Evolutionary conservation across 139 green algal species (phyloP), one percentile per base, ranked within the genome.

Genomic region (Asterochloris erici): DNA sequence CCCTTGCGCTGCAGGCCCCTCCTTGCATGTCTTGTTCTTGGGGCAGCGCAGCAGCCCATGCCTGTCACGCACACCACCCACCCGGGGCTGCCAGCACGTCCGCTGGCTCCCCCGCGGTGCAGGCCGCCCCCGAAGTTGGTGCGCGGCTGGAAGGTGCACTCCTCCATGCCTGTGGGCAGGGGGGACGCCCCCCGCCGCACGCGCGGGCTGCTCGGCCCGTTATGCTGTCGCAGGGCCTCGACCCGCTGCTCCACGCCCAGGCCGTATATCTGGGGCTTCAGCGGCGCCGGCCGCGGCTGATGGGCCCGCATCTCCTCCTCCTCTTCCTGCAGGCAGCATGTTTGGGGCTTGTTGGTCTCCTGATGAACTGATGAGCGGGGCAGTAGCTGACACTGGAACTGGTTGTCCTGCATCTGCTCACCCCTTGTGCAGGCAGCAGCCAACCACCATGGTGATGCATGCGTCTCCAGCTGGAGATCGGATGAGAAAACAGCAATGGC

Each of bases 141-240:
- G n/a, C 74, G 81, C 11, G 83, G 83, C 29, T 78, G 64, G 78
- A 86, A 86, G 28, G 77, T 86, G 69, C 83, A 86, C 82, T 85
- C 82, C 23, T 63, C 66, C 47, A 85, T 21, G n/a, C 64, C 61
- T 66, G 68, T 60, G 79, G 54, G 16, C 38, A 77, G 26, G 28
- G 21, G 23, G 29, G n/a, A 68, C 27, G 23, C 38, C 64, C 27
- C n/a, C 15, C 24, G 75, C 12, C 63, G 24, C 38, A 6, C 38
- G 38, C 38, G 38, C 38, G 38, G 38, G 38, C 38, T 54, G 38
- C 38, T 54, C 38, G 38, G 38, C 38, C 38, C 38, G 6, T 54
- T 54, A 2, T 54, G 38, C 12, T 73, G n/a, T 27, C 73, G 29
- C 21, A 74, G 68, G 63, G 66, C 21, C 60, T 80, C 73, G 21